Conservation (phyloP, 257 asterid genomes). For the Pogostemon cablin region DNA sequence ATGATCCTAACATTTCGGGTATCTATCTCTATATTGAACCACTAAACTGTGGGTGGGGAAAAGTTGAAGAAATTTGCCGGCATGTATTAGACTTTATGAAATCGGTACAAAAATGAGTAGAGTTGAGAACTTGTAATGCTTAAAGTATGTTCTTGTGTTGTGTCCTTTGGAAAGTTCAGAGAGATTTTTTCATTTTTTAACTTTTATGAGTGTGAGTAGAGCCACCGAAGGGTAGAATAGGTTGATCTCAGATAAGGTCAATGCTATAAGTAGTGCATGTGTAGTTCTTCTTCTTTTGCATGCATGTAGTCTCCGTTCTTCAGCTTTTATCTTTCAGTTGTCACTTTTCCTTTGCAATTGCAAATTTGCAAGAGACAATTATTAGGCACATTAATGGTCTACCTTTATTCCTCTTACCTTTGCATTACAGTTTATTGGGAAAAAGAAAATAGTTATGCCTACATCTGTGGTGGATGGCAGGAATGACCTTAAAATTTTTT, state of each 20-base stretch:
- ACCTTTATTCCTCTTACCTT: background rate
- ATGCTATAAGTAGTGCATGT: conserved; percentile 10
- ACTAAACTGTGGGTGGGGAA: conserved; percentile 94
- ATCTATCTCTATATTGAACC: conserved; percentile 90
- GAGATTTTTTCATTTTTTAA: conserved; percentile 13
- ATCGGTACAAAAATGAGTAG: conserved; percentile 51
- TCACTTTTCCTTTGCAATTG: background rate
- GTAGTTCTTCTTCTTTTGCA: conserved; percentile 4
- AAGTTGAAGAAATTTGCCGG: conserved; percentile 93
- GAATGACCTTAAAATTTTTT: background rate
- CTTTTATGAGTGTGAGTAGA: conserved; percentile 26
- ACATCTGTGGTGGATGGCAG: background rate
- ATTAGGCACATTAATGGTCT: background rate
- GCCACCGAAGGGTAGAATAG: conserved; percentile 3
- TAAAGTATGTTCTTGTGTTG: conserved; percentile 23
- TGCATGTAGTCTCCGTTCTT: conserved; percentile 1
- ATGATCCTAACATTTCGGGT: conserved; percentile 96
- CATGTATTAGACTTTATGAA: conserved; percentile 83
- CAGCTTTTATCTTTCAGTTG: background rate
- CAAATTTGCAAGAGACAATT: background rate
- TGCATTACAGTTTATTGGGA: background rate
- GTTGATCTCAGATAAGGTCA: conserved; percentile 19
- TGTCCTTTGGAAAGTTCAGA: background rate
- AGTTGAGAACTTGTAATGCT: conserved; percentile 16
- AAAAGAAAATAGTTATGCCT: background rate